Evolutionary conservation across 139 green algal species (phyloP).

Genomic region (Dunaliella primolecta): DNA sequence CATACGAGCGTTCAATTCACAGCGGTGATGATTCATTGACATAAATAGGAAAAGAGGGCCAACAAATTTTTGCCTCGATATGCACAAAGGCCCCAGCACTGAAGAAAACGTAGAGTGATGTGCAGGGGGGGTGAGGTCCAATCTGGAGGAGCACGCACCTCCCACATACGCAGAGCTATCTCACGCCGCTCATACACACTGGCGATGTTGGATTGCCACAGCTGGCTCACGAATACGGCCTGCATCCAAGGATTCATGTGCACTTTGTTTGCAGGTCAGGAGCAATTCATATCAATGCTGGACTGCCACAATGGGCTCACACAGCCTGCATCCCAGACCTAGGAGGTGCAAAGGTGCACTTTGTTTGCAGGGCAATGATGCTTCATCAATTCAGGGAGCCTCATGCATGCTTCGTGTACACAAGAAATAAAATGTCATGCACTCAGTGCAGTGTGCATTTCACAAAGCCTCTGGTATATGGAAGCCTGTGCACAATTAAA

Average conservation of each 20-base stretch:
- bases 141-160: slow-evolving; percentile 14
- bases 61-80: no score
- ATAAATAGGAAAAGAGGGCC: no score
- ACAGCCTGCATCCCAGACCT: background rate
- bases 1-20: no score
- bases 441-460: no score
- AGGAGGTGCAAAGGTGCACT: background rate
- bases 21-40: no score
- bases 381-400: background rate
- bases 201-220: slow-evolving; percentile 52
- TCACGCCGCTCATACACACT: slow-evolving; percentile 21
- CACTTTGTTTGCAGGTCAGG: background rate
- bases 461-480: no score
- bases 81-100: no score
- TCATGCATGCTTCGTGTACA: no score
- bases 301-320: background rate
- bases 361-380: background rate
- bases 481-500: no score
- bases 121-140: no score
- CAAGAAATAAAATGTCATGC: no score
- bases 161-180: slow-evolving; percentile 29
- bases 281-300: background rate
- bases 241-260: background rate
- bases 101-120: no score
- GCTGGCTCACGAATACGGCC: slow-evolving; percentile 47